A percentile compares a stretch with the other conserved stretches of the same genome.
Conservation (phyloP, 2,329 filamentous ascomycete species). For the Aspergillus proliferans region DNA sequence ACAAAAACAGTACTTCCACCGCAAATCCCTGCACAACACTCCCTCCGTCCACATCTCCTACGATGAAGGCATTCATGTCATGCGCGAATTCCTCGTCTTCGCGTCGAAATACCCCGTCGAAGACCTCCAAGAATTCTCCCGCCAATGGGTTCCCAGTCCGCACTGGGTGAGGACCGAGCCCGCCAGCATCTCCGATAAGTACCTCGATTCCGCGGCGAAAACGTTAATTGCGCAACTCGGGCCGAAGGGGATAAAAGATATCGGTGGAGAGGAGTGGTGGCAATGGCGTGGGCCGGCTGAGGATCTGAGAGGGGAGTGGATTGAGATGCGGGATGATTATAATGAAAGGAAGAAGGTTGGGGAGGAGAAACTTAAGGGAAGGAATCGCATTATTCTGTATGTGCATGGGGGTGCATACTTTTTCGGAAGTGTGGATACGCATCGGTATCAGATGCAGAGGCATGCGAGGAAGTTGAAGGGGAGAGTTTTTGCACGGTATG, state of each 20-base stretch:
- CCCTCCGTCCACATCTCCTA: conserved; percentile 90
- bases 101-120: conserved; percentile 87
- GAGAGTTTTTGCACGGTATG: conserved; percentile 67
- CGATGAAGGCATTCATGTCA: conserved; percentile 81
- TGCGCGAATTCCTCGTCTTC: conserved; percentile 78
- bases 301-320: conserved; percentile 79
- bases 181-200: conserved; percentile 58
- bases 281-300: conserved; percentile 67
- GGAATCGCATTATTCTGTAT: conserved; percentile 81
- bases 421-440: conserved; percentile 92
- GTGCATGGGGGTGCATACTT: conserved; percentile 92
- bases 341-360: conserved; percentile 58
- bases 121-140: conserved; percentile 84
- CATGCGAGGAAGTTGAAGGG: conserved; percentile 92
- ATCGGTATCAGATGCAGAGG: conserved; percentile 95
- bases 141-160: conserved; percentile 84
- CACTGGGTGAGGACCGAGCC: conserved; percentile 78
- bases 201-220: conserved; percentile 60
- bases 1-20: conserved; percentile 67
- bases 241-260: conserved; percentile 61
- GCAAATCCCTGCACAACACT: conserved; percentile 66
- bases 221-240: conserved; percentile 70
- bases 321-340: conserved; percentile 86
- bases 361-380: conserved; percentile 38
- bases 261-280: conserved; percentile 86